Base-by-base conservation (phyloP, 495 filamentous ascomycete genomes). In the Podospora pseudocomata region DNA sequence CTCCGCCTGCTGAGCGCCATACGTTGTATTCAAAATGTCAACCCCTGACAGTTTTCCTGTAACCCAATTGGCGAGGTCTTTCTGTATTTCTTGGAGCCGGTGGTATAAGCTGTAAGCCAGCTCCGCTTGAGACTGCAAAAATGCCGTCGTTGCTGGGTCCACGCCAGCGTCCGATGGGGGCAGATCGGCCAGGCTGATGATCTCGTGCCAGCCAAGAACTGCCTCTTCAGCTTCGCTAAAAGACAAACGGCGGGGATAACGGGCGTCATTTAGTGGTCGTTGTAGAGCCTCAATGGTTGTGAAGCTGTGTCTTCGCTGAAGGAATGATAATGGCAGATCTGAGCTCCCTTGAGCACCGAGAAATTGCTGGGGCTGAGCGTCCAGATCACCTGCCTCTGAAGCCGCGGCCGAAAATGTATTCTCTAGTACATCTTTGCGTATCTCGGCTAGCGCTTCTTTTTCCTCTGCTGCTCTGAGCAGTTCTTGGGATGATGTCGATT, bases 221-320 rank as follows among this genome's bases (percentile, higher is more conserved):
- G 90, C 93, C 68, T 96, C 92, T 77, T 96, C 92, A n/a, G 93
- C 94, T 56, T 88, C 84, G 69, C 90, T 91, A 75, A 98, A 98
- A 4, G 92, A 96, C 67, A 98, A 81, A 63, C 93, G 91, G 5
- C 93, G 87, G 0, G 93, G 87, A 85, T 88, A 96, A 65, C 85
- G 85, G 18, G 83, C 82, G 58, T 90, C 86, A 65, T 86, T 81
- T 75, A 7, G 76, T 70, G 13, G 79, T 71, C 57, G 74, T 66
- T 2, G 73, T 72, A 49, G 67, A 20, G 65, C 72, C 66, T 65
- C 78, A 67, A 78, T 72, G 65, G 69, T 79, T 73, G 75, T 77
- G 72, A 83, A 70, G 68, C 86, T 89, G 39, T 85, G 80, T 4
- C 85, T 78, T 23, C 83, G 80, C 34, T 79, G 77, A 30, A 87